Evolutionary conservation across 306 rosid genomes (phyloP).

Genomic region (Cicer arietinum): DNA sequence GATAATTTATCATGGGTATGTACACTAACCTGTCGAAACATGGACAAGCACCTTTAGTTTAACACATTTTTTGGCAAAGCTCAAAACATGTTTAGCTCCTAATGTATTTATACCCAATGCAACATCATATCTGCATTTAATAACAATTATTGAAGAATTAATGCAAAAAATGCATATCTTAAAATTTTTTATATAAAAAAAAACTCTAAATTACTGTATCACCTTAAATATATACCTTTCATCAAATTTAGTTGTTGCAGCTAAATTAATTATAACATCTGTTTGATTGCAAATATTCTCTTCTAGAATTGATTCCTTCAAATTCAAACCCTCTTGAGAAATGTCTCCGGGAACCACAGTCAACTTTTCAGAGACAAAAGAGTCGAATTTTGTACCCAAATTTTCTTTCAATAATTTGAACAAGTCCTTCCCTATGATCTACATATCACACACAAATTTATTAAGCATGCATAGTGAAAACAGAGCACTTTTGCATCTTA

Average conservation of each 20-base stretch:
- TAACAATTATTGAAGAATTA: neutral
- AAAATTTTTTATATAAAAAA: too few relatives aligned
- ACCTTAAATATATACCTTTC: conserved; percentile 54
- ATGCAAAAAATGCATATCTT: neutral
- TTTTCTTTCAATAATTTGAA: conserved; percentile 65
- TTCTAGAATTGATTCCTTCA: conserved; percentile 51
- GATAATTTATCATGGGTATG: neutral
- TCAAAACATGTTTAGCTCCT: conserved; percentile 63
- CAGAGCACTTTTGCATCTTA: too few relatives aligned
- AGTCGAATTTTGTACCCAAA: conserved; percentile 49
- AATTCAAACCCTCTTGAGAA: conserved; percentile 54
- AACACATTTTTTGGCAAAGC: conserved; percentile 67
- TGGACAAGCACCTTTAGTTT: conserved; percentile 61
- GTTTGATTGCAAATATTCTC: conserved; percentile 58
- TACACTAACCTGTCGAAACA: conserved; percentile 73
- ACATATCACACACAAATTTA: neutral
- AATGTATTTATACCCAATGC: conserved; percentile 67
- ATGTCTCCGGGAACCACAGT: conserved; percentile 69
- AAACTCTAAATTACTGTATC: too few relatives aligned
- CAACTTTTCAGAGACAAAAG: conserved; percentile 57
- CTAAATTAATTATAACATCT: conserved; percentile 65
- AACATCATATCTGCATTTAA: conserved; percentile 63
- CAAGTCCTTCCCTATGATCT: conserved; percentile 71
- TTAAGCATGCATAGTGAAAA: neutral
- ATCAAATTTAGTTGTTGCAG: conserved; percentile 78